Evolutionary conservation across 106 monocot species (phyloP), one percentile per base, ranked within the genome.

Genomic region (Vanilla planifolia): DNA sequence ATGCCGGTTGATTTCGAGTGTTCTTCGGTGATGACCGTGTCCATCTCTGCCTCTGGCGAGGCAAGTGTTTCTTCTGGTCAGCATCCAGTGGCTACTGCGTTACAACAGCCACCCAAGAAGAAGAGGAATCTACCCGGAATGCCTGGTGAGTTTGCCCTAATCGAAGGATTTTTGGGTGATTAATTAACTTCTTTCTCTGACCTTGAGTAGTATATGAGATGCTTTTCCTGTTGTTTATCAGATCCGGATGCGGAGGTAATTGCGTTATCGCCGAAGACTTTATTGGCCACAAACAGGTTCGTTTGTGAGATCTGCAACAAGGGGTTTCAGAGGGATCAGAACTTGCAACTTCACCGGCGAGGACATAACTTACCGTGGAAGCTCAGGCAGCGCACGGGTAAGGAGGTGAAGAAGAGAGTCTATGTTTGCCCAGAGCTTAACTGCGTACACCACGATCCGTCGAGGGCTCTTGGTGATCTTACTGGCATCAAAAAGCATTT

Each of bases 401-500:
- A 72, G 51, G 85, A 79, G 58, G 56, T 60, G 55, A 58, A 59
- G 50, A 79, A 80, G 51, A 48, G 85, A 47, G 85, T 80, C 21
- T 85, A 85, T 62, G 85, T 85, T 4, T 85, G 85, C 47, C 85
- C 85, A 10, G 85, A 80, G 57, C 65, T 69, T 37, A 63, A 65
- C 39, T 85, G 85, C 68, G 85, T 80, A 8, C 85, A 85, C 76
- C 85, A 85, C 45, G 66, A 80, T 16, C 85, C 85, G 5, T 65
- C 73, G 8, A 60, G 84, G 3, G 84, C 84, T 11, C 79, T 84
- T 42, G 84, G 84, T 1, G 83, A 87, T 61, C 73, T 88, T 73
- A 88, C 88, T 44, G 88, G 88, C 4, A 88, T 88, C 68, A 88
- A 88, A 83, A 88, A 88, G 64, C 88, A 88, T 83, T 88, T 76